phyloP scores from a whole-genome alignment of 768 basidiomycete species.

The Mrakia blollopis region DNA sequence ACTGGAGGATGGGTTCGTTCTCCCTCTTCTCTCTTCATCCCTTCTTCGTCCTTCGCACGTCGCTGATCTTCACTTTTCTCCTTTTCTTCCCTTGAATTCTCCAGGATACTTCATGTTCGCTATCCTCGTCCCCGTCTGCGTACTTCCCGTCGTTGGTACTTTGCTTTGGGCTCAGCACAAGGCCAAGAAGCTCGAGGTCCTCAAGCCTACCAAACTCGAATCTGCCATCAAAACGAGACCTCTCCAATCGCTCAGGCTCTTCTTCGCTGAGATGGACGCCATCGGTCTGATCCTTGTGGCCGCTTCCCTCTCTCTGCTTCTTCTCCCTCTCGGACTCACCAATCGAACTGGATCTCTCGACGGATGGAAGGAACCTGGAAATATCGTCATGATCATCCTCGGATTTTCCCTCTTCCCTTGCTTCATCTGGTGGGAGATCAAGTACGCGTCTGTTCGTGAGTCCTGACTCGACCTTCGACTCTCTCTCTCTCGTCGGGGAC shows the following conservation, averaged over 20 bases:
- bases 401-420: slow-evolving; percentile 38
- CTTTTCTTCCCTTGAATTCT: neutral
- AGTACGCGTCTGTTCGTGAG: slow-evolving; percentile 54
- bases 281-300: slow-evolving; percentile 43
- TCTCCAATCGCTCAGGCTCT: slow-evolving; percentile 9
- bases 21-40: neutral
- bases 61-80: neutral
- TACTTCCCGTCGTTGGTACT: slow-evolving; percentile 42
- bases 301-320: slow-evolving; percentile 41
- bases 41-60: neutral
- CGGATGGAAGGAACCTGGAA: slow-evolving; percentile 42
- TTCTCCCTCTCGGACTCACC: slow-evolving; percentile 44
- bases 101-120: slow-evolving; percentile 39
- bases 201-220: neutral
- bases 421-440: slow-evolving; percentile 46
- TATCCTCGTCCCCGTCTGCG: slow-evolving; percentile 40
- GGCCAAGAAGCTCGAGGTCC: slow-evolving; percentile 36
- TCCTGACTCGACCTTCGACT: too few relatives aligned
- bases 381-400: slow-evolving; percentile 34
- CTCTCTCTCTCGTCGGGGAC: too few relatives aligned
- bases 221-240: neutral
- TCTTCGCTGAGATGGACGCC: slow-evolving; percentile 10
- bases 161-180: slow-evolving; percentile 45
- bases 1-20: slow-evolving; percentile 23
- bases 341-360: slow-evolving; percentile 26